Base-by-base conservation (phyloP, 192 early-diverging fungal species). In the Spizellomyces sp. region DNA sequence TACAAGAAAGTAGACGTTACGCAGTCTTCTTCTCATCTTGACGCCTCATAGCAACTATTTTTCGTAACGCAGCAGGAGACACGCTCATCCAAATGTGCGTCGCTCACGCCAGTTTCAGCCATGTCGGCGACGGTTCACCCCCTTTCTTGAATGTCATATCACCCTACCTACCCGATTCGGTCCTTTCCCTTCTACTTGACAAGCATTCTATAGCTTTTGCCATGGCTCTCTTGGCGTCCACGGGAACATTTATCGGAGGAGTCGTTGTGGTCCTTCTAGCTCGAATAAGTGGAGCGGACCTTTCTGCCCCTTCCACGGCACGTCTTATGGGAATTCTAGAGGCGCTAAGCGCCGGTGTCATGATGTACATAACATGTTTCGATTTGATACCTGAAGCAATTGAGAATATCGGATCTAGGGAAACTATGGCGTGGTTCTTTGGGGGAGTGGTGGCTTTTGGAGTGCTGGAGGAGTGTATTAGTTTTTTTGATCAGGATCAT, bases 281-380 rank as follows among this genome's bases (percentile, higher is more conserved):
- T 4, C 36, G 58, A 45, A 12, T 62, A 9, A 77, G 75, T 9
- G 76, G 67, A 8, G 80, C 76, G 47, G 77, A 77, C 64, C 75
- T 73, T 5, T 64, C 50, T 22, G 45, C 71, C 17, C 64, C 77
- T 48, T 64, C 69, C 5, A 81, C 82, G n/a, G 66, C 70, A 2
- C 27, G 47, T 22, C 64, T 86, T 14, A 81, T 86, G 66, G 84
- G 82, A 10, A 69, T 81, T 3, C 62, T 86, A 43, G 80, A 86
- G 69, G 71, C 77, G 5, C 73, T 81, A 58, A 76, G 77, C 43
- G 77, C 67, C 10, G 81, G 81, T 14, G 79, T 83, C 10, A 83
- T 83, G 81, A 36, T 86, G 22, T 82, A 84, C 62, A 86, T 86
- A 54, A 86, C 84, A 19, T 86, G 76, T 64, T 82, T 86, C 62